Conservation (phyloP, 139 green algal species). For the Tetratostichococcus sp. region DNA sequence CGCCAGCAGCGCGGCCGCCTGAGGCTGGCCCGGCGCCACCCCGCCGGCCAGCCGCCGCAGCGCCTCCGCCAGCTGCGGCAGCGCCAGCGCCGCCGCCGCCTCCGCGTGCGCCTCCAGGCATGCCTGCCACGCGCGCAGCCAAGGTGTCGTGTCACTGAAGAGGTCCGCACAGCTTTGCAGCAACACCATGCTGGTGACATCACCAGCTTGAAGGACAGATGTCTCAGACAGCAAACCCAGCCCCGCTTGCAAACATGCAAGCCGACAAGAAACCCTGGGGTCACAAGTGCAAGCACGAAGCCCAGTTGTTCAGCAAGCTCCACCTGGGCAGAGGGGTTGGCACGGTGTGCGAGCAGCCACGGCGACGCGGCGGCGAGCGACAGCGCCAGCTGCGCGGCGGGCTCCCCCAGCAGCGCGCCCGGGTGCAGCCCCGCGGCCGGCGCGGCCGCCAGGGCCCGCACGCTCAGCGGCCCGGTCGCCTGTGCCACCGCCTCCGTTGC, state of each 20-base stretch:
- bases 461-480: not conserved
- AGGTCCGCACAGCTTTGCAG: not conserved
- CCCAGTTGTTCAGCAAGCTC: not conserved
- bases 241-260: too few species aligned
- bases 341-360: conserved; percentile 62
- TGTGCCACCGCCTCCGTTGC: not conserved
- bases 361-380: conserved; percentile 64
- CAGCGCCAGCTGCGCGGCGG: conserved; percentile 59
- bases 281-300: too few species aligned
- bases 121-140: not conserved
- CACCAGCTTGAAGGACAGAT: not conserved
- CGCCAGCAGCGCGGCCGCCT: conserved; percentile 6
- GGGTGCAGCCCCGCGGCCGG: not conserved
- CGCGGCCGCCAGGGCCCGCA: not conserved
- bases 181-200: too few species aligned
- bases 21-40: conserved; percentile 1
- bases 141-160: not conserved
- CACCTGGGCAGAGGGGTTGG: not conserved
- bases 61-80: conserved; percentile 29
- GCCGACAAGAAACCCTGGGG: too few species aligned
- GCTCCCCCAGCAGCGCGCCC: conserved; percentile 61
- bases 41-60: conserved; percentile 22
- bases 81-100: conserved; percentile 32
- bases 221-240: not conserved
- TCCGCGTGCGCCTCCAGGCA: conserved; percentile 16